Conservation (phyloP, 2,329 filamentous ascomycete species). For the Leptodontidium sp. region DNA sequence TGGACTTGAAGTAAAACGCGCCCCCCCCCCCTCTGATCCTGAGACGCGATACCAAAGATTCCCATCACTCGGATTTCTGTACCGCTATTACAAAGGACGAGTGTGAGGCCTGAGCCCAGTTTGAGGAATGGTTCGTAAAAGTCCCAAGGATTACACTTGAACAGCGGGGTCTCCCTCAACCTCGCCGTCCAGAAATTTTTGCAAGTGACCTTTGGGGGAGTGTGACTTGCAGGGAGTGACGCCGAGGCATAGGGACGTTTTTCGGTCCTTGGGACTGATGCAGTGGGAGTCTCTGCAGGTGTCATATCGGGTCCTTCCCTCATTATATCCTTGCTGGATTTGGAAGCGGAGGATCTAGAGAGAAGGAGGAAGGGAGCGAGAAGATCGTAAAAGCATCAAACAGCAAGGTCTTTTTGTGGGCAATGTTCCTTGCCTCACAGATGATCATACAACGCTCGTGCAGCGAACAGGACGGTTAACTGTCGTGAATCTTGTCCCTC, state of each 20-base stretch:
- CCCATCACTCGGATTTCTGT: not conserved
- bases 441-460: no score
- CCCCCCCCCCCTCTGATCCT: not conserved
- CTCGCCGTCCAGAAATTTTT: constrained; percentile 12
- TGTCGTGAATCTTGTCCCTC: no score
- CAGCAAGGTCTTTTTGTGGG: no score
- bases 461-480: no score
- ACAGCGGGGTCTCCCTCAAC: not conserved
- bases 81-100: constrained; percentile 1
- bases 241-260: constrained; percentile 2
- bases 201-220: not conserved
- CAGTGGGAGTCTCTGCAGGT: not conserved
- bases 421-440: no score
- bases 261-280: not conserved
- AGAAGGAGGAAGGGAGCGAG: not conserved
- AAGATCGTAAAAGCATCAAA: not conserved
- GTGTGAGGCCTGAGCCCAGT: constrained; percentile 1
- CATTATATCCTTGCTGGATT: not conserved
- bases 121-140: constrained; percentile 4
- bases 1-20: not conserved
- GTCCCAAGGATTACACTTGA: constrained; percentile 4
- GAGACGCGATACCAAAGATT: not conserved
- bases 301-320: not conserved
- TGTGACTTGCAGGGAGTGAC: not conserved
- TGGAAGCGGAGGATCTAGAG: not conserved